phyloP scores from a whole-genome alignment of 1,284 basidiomycete species.

The Cryptococcus neoformans region DNA sequence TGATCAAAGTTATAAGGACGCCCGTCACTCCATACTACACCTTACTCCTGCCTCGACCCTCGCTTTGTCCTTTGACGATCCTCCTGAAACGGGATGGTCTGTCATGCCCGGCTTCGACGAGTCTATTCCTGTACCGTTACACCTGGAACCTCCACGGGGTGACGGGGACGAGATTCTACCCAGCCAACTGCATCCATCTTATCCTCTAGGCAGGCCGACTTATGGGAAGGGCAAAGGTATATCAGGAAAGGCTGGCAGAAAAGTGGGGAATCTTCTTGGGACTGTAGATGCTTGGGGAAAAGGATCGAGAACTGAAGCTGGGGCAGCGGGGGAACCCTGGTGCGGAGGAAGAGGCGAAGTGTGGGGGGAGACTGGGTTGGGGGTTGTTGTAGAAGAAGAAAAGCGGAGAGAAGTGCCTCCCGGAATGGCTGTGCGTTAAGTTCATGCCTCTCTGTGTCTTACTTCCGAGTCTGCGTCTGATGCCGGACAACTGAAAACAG shows the following conservation, averaged over 20 bases:
- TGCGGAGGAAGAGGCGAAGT: slow-evolving; percentile 11
- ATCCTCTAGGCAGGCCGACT: slow-evolving; percentile 36
- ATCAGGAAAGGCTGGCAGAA: slow-evolving; percentile 5
- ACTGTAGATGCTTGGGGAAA: slow-evolving; percentile 11
- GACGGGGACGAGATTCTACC: slow-evolving; percentile 46
- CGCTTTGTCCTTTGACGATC: slow-evolving; percentile 36
- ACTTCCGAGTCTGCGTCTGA: too few species aligned
- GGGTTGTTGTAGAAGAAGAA: slow-evolving; percentile 28
- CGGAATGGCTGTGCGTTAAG: slow-evolving; percentile 39
- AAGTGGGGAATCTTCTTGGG: slow-evolving; percentile 24
- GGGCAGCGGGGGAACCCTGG: neutral
- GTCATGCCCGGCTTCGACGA: slow-evolving; percentile 48
- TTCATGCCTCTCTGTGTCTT: neutral
- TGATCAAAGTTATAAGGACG: slow-evolving; percentile 25
- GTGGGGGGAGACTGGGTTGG: slow-evolving; percentile 39
- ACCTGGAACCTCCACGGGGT: slow-evolving; percentile 46
- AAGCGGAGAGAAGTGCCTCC: slow-evolving; percentile 41
- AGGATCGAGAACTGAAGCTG: slow-evolving; percentile 2
- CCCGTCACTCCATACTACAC: slow-evolving; percentile 43
- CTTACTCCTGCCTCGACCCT: slow-evolving; percentile 32
- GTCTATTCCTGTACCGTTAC: slow-evolving; percentile 14
- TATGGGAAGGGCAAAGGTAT: neutral
- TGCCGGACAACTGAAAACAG: slow-evolving; percentile 12
- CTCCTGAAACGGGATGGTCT: slow-evolving; percentile 40
- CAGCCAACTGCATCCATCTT: slow-evolving; percentile 37